Conservation (phyloP, 2,329 filamentous ascomycete species). For the Acephala macrosclerotiorum region DNA sequence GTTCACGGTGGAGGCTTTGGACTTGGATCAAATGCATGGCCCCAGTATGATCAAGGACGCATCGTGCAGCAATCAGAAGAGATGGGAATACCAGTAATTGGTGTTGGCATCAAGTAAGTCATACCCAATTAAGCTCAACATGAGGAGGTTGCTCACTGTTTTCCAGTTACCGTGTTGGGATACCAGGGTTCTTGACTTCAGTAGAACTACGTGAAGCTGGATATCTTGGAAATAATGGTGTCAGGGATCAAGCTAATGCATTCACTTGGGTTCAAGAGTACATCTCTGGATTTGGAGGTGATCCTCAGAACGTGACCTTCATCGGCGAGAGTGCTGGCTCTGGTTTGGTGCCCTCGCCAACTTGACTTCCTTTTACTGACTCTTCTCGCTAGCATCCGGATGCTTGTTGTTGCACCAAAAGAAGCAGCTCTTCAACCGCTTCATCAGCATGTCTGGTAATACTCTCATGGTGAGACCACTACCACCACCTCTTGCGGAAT, state of each 20-base stretch:
- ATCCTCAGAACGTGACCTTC: slow-evolving; percentile 42
- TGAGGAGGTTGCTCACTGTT: not conserved
- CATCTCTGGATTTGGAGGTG: slow-evolving; percentile 43
- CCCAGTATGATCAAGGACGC: slow-evolving; percentile 55
- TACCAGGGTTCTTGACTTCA: slow-evolving; percentile 55
- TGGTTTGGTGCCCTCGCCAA: slow-evolving; percentile 40
- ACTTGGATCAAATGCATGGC: slow-evolving; percentile 59
- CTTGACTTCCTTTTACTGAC: not conserved
- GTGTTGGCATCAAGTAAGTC: slow-evolving; percentile 52
- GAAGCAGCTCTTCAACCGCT: slow-evolving; percentile 50
- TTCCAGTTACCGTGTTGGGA: slow-evolving; percentile 53
- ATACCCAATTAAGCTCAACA: not conserved
- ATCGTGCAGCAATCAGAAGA: slow-evolving; percentile 54
- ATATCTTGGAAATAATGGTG: slow-evolving; percentile 51
- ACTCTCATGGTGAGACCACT: slow-evolving; percentile 51
- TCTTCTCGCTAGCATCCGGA: slow-evolving; percentile 33
- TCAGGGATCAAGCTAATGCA: slow-evolving; percentile 47
- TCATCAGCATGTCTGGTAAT: slow-evolving; percentile 52
- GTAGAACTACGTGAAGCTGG: slow-evolving; percentile 53
- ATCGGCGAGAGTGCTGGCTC: slow-evolving; percentile 57
- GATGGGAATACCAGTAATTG: slow-evolving; percentile 54
- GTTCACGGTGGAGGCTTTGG: slow-evolving; percentile 60
- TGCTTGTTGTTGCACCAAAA: slow-evolving; percentile 47
- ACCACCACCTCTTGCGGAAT: slow-evolving; percentile 48
- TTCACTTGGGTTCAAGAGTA: slow-evolving; percentile 42